Evolutionary conservation across 148 eudicot species (phyloP).

Genomic region (Nepenthes gracilis): DNA sequence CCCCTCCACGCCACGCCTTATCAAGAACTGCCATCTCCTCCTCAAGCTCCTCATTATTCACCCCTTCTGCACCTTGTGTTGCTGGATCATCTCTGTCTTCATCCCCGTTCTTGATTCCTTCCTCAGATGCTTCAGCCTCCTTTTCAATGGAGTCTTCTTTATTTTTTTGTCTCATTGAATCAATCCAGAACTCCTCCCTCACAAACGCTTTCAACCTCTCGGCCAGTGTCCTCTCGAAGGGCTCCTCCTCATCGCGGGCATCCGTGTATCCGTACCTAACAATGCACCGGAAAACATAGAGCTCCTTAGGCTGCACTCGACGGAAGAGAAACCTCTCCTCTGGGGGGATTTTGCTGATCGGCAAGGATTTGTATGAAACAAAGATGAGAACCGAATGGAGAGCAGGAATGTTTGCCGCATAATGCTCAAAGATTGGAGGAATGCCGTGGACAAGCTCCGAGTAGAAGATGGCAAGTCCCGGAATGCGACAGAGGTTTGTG

Average conservation of each 20-base stretch:
- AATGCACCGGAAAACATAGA: conserved; percentile 50
- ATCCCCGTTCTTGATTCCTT: not conserved
- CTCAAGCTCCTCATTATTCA: conserved; percentile 7
- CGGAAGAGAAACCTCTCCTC: conserved; percentile 60
- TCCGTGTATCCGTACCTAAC: conserved; percentile 64
- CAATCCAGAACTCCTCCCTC: conserved; percentile 21
- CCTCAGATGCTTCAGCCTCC: not conserved
- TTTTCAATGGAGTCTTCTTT: not conserved
- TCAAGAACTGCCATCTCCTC: conserved; percentile 27
- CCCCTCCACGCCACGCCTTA: conserved; percentile 33
- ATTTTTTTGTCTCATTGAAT: not conserved
- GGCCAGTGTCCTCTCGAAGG: conserved; percentile 33
- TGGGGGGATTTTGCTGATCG: conserved; percentile 37
- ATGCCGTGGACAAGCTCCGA: conserved; percentile 74
- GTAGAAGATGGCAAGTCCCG: conserved; percentile 63
- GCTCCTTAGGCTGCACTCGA: conserved; percentile 42
- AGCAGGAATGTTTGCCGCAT: conserved; percentile 48
- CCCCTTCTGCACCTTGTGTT: conserved; percentile 1
- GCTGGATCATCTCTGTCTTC: not conserved
- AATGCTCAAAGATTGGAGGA: conserved; percentile 79
- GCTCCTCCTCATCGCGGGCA: conserved; percentile 27
- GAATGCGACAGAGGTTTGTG: conserved; percentile 22
- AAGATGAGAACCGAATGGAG: conserved; percentile 54
- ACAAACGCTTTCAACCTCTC: conserved; percentile 40
- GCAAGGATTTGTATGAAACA: conserved; percentile 52